Conservation (phyloP, 768 basidiomycete species). For the Butyriboletus loyo region DNA sequence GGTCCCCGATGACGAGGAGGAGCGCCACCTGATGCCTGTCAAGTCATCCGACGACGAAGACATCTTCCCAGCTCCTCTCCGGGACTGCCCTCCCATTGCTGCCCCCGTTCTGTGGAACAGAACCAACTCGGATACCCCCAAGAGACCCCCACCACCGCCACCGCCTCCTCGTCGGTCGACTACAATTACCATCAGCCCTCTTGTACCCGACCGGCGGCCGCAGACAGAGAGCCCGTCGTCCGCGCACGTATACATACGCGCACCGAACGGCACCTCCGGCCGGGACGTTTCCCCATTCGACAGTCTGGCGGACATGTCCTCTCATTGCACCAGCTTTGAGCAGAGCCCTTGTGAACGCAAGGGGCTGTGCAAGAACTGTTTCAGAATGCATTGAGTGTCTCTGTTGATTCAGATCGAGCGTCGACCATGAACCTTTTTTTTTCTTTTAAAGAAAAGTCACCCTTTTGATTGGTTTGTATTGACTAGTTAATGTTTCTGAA, state of each 20-base stretch:
- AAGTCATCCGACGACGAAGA: conserved; percentile 26
- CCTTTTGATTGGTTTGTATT: conserved; percentile 5
- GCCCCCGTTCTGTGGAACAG: conserved; percentile 22
- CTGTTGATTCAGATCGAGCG: not conserved
- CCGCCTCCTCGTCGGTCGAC: conserved; percentile 59
- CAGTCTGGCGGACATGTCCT: conserved; percentile 50
- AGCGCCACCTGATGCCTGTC: conserved; percentile 31
- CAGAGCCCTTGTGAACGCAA: conserved; percentile 66
- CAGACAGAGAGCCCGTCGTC: conserved; percentile 15
- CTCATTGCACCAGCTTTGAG: conserved; percentile 52
- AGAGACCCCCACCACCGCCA: conserved; percentile 59
- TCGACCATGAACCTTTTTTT: not conserved
- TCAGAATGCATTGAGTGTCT: conserved; percentile 43
- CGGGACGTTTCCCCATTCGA: conserved; percentile 64
- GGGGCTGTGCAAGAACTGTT: conserved; percentile 67
- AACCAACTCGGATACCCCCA: conserved; percentile 22
- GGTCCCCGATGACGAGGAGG: conserved; percentile 44
- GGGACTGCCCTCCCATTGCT: conserved; percentile 1
- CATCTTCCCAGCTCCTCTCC: conserved; percentile 22
- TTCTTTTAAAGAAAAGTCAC: too few species aligned
- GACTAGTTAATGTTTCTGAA: not conserved
- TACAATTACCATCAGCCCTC: conserved; percentile 32
- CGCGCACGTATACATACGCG: conserved; percentile 23
- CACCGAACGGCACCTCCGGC: conserved; percentile 30
- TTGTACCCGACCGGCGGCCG: conserved; percentile 45